These are phyloP conservation scores for Paratinospora sagittata DNA, from an alignment of 164 flowering plant genomes.

Conservation along the genomic window DNA sequence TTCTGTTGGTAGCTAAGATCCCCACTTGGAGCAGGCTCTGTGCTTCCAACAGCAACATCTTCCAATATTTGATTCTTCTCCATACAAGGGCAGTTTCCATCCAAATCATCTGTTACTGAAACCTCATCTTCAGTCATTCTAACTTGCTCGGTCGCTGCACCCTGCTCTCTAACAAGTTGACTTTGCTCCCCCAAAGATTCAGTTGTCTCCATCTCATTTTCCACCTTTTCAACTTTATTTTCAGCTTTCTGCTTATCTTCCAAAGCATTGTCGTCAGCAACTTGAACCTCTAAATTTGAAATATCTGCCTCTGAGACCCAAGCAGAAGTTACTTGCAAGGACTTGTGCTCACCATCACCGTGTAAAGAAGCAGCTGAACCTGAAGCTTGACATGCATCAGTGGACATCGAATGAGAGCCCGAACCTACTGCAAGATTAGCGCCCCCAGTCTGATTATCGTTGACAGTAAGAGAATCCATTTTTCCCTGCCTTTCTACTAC, in stretches of 20 bases:
- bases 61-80: neutral
- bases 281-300: neutral
- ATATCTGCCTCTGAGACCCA: neutral
- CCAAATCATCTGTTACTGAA: neutral
- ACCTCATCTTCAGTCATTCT: neutral
- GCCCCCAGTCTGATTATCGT: neutral
- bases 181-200: neutral
- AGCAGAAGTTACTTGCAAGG: neutral
- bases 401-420: neutral
- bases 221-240: too few relatives aligned
- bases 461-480: neutral
- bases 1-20: neutral
- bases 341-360: neutral
- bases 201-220: neutral
- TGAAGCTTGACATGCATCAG: neutral
- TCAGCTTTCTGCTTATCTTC: too few relatives aligned
- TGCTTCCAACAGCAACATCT: neutral
- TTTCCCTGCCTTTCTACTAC: neutral
- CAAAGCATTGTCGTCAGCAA: too few relatives aligned
- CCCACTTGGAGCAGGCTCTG: neutral
- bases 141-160: neutral
- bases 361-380: neutral
- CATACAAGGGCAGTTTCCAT: neutral
- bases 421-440: neutral
- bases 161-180: neutral